Evolutionary conservation across 1,284 basidiomycete genomes (phyloP), one percentile per base, ranked within the genome.

Genomic region (Meira nashicola): DNA sequence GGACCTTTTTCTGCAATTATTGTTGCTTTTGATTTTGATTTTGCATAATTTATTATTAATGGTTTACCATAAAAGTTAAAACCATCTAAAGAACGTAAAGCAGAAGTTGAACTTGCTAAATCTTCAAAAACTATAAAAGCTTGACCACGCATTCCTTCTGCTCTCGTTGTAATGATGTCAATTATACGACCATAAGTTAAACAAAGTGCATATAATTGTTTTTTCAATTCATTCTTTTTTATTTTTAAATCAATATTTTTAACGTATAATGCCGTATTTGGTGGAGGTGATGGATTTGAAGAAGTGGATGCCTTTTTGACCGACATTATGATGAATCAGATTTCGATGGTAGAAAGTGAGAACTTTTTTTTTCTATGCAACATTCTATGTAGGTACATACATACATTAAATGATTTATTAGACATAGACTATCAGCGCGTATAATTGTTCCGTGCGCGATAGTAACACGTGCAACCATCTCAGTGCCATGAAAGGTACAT

Each of bases 71-170:
- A 97, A 81, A 97, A 97, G 17, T 86, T 68, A 83, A 94, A 90
- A 57, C 92, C 92, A 70, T 89, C 87, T 74, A 92, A 87, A 50
- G 87, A 89, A 44, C 92, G 84, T 84, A 95, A 83, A 17, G 93
- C 95, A 39, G 91, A 85, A 11, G 92, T 96, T 57, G 92, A 90
- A 51, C 86, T 84, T 17, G 88, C 85, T 60, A 92, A 85, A 81
- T 93, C 91, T 63, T 86, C 85, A 80, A 96, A 99, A 64, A 95
- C 92, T 71, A 98, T 85, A 79, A 96, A 98, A 0, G 94, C 94
- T 81, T 96, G 93, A 1, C 94, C 94, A 63, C 89, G 86, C 86
- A 92, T 92, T 75, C 87, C 89, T 56, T 84, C 80, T 66, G 83
- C 86, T 78, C 96, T 92, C 46, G 89, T 87, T n/a, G 94, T 92